phyloP scores from a whole-genome alignment of 805 yeast species.

The Saturnispora dispora region DNA sequence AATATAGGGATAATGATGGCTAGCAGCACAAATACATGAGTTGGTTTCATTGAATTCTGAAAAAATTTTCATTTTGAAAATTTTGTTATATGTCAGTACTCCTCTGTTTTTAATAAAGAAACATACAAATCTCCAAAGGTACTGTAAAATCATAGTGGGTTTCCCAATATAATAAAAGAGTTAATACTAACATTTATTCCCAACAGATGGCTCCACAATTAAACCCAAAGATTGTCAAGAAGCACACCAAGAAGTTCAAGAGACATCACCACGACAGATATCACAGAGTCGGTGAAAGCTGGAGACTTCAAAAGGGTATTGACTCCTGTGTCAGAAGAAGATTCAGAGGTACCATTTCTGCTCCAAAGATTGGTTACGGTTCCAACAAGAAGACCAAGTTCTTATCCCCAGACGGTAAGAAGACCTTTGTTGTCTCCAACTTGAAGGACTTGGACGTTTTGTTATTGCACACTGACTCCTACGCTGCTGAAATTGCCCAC shows the following conservation, averaged over 20 bases:
- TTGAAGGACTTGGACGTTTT: slow-evolving; percentile 87
- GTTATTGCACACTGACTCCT: slow-evolving; percentile 94
- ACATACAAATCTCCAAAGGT: background rate
- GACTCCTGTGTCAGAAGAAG: slow-evolving; percentile 99
- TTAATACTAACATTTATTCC: slow-evolving; percentile 1
- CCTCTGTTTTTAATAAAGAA: too few species aligned
- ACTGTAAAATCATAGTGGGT: background rate
- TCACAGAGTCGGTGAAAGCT: slow-evolving; percentile 95
- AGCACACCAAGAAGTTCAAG: slow-evolving; percentile 98
- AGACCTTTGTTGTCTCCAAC: slow-evolving; percentile 90
- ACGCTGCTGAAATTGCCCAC: slow-evolving; percentile 99
- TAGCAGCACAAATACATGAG: too few species aligned
- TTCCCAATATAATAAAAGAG: background rate
- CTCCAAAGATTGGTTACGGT: slow-evolving; percentile 99
- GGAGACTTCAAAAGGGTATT: slow-evolving; percentile 99
- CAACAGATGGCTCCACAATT: slow-evolving; percentile 87
- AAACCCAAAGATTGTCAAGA: slow-evolving; percentile 99
- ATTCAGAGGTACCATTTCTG: slow-evolving; percentile 98
- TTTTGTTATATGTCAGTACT: background rate
- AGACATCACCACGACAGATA: slow-evolving; percentile 99
- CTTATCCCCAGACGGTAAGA: slow-evolving; percentile 97
- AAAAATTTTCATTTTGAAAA: background rate
- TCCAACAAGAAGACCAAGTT: slow-evolving; percentile 98
- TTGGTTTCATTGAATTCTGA: too few species aligned
- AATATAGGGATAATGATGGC: too few species aligned